Base-by-base conservation (phyloP, 2,329 filamentous ascomycete genomes). In the Phialophora expanda region DNA sequence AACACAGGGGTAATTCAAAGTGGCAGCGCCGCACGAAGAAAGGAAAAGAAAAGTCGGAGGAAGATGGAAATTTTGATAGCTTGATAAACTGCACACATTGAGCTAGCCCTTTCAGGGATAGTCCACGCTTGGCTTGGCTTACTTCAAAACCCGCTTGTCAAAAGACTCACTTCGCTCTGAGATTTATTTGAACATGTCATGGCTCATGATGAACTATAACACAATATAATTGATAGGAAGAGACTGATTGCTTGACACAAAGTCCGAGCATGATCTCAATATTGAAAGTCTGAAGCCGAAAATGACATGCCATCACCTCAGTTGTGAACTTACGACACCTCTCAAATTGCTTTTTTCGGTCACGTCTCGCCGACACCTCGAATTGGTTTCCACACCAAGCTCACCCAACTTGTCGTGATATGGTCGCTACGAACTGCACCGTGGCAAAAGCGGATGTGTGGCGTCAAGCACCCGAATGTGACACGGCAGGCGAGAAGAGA, bases 1-100 rank as follows among this genome's bases (percentile, higher is more conserved):
- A 93, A 93, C 89, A 91, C 87, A 89, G 89, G 87, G 85, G 86
- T 86, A 82, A 80, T 82, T 68, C 59, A 84, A 80, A 81, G 85
- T 89, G 84, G 87, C 89, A 87, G 87, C 88, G 89, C 90, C 90
- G 90, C 90, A 93, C 89, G 85, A 87, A 85, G 84, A 81, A 81
- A 83, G 80, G 81, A 78, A 78, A 76, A 78, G 71, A 66, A 63
- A 32, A 57, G 56, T 24, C 26, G 2, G 34, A 61, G 60, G 24
- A 48, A 56, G 55, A 60, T 50, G 30, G 34, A 63, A 63, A 70
- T 64, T 46, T 56, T 64, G 54, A 64, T 56, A 24, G 46, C 41
- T 48, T 30, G n/a, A n/a, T 28, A 22, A 51, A 44, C 44, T 17
- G 22, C 30, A 24, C 22, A 17, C 30, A 44, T 7, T 44, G 17